These are phyloP conservation scores for Naganishia kalamii DNA, from an alignment of 768 basidiomycete species.

Conservation along the genomic window DNA sequence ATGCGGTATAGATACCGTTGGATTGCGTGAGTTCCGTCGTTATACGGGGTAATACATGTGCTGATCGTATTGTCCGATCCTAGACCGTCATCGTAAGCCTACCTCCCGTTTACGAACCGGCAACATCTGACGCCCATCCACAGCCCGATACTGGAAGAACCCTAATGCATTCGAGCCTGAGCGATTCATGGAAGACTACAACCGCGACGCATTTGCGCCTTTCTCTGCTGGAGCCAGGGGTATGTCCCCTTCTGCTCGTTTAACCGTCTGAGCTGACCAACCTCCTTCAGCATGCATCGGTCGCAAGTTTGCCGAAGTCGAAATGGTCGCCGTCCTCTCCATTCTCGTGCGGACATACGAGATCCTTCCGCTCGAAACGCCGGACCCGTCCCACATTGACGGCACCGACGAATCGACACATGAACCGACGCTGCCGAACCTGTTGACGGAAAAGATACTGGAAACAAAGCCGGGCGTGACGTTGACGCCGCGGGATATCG, in stretches of 20 bases:
- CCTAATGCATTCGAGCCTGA: slow-evolving; percentile 52
- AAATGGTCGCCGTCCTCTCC: slow-evolving; percentile 16
- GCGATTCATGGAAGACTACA: slow-evolving; percentile 56
- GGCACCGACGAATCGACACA: not conserved
- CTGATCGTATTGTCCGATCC: not conserved
- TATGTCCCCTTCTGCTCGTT: not conserved
- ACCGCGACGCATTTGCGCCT: slow-evolving; percentile 55
- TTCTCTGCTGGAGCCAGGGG: slow-evolving; percentile 41
- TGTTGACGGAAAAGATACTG: slow-evolving; percentile 29
- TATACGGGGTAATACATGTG: not conserved
- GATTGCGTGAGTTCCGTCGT: slow-evolving; percentile 15
- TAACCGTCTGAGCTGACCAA: not conserved
- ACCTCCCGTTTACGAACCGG: not conserved
- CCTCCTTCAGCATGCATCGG: slow-evolving; percentile 21
- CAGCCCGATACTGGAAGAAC: slow-evolving; percentile 58
- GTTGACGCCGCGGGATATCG: slow-evolving; percentile 29
- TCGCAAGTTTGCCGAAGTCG: slow-evolving; percentile 22
- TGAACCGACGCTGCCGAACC: slow-evolving; percentile 23
- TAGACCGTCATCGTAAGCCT: slow-evolving; percentile 22
- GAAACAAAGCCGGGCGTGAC: slow-evolving; percentile 27
- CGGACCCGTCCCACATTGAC: not conserved
- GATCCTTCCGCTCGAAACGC: not conserved
- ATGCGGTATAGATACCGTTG: slow-evolving; percentile 17
- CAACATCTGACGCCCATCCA: not conserved
- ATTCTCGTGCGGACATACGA: slow-evolving; percentile 8